Evolutionary conservation across 768 basidiomycete species (phyloP), one percentile per base, ranked within the genome.

Genomic region (Boletus tomentosulus): DNA sequence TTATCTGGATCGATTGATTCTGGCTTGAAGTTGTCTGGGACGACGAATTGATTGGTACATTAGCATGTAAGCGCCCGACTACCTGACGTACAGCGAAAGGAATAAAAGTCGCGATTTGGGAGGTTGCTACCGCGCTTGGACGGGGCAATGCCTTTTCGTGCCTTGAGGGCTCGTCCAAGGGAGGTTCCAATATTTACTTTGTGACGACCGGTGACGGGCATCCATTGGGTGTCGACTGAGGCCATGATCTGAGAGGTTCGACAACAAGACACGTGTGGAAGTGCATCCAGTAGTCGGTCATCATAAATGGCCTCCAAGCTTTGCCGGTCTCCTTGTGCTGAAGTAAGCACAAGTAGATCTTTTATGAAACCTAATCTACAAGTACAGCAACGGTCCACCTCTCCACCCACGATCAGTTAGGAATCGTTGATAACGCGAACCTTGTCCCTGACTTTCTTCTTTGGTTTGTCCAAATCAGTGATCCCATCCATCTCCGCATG

Each of bases 21-120:
- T 3, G 91, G 87, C 65, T 82, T 87, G 71, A 89, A 89, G 59
- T 85, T 84, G 62, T 89, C 90, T 92, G 62, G 44, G 49, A 41
- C 3, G 10, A 41, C 34, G 42, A 47, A 39, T 37, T n/a, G 22
- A 50, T 51, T 25, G 16, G 45, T 42, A 47, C 28, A 12, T 58
- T 3, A 56, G 50, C 24, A 25, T 30, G 27, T 15, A 6, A 42
- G 41, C 3, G 48, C 45, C n/a, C 25, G 33, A 35, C 55, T 41
- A 48, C 19, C 38, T 51, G 25, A 77, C 85, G 58, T 57, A 89
- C 89, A 91, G 59, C 86, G 78, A 62, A 91, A 81, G n/a, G 86
- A 82, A 65, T 85, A 87, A 68, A 88, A 87, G 59, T 88, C 85
- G 50, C 80, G 76, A 63, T 83, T 82, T 27, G 84, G 82, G 51